Conservation (phyloP, 345 rosid genomes). For the Eucalyptus tenuipes region DNA sequence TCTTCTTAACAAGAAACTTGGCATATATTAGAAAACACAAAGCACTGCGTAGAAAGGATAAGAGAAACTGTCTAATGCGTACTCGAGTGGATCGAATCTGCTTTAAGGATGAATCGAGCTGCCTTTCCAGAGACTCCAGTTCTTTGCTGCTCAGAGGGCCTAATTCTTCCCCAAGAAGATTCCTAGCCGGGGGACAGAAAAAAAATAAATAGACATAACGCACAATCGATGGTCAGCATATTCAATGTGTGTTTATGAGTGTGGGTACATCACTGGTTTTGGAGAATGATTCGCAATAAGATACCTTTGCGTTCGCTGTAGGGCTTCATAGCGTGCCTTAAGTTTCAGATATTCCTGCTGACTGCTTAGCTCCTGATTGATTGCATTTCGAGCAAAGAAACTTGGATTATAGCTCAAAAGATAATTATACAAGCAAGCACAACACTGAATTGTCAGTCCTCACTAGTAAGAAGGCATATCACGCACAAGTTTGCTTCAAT, state of each 20-base stretch:
- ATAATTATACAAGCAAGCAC: background rate
- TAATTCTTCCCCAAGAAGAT: constrained; percentile 85
- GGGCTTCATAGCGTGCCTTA: constrained; percentile 77
- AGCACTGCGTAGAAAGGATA: background rate
- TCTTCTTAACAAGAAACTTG: background rate
- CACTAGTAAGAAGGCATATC: background rate
- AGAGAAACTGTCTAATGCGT: background rate
- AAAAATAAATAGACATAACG: background rate
- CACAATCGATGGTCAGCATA: background rate
- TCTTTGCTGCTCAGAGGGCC: constrained; percentile 82
- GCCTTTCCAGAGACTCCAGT: constrained; percentile 91
- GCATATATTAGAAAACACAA: background rate
- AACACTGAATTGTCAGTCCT: background rate
- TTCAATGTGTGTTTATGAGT: background rate
- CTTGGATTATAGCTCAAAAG: background rate
- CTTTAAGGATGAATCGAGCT: constrained; percentile 84
- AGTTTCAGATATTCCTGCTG: constrained; percentile 93
- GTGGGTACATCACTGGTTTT: background rate
- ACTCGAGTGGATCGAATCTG: constrained; percentile 86
- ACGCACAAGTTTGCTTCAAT: background rate
- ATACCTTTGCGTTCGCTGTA: constrained; percentile 76
- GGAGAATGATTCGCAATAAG: background rate
- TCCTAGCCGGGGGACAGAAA: constrained; percentile 18
- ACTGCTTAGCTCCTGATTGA: constrained; percentile 66
- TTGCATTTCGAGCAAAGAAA: background rate